Percentiles rank a stretch among this genome's conserved stretches.
These are phyloP conservation scores for Phoma sp. DNA, from an alignment of 2,329 filamentous ascomycete species.

Conservation along the genomic window DNA sequence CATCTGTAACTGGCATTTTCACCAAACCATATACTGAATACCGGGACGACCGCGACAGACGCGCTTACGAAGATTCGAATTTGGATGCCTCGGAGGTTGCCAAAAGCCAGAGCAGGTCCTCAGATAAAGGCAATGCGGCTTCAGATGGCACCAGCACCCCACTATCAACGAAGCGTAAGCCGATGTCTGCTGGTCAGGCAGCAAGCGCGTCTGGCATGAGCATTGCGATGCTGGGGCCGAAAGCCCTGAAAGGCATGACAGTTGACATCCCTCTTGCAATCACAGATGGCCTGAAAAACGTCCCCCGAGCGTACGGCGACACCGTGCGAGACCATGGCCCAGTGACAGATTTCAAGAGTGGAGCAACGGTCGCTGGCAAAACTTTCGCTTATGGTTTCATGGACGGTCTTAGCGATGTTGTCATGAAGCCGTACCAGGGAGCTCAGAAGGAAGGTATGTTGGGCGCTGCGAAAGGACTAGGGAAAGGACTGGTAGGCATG, in stretches of 20 bases:
- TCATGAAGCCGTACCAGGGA: slow-evolving; percentile 75
- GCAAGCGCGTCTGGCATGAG: slow-evolving; percentile 18
- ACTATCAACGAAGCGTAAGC: slow-evolving; percentile 3
- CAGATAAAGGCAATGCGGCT: neutral
- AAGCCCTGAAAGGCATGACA: slow-evolving; percentile 30
- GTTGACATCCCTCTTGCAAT: slow-evolving; percentile 80
- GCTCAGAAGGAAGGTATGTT: slow-evolving; percentile 65
- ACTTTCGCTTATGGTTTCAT: slow-evolving; percentile 77
- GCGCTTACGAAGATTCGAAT: slow-evolving; percentile 7
- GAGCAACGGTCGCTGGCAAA: slow-evolving; percentile 75
- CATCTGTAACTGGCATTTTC: slow-evolving; percentile 66
- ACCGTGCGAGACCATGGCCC: slow-evolving; percentile 74
- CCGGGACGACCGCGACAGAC: slow-evolving; percentile 19
- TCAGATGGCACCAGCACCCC: neutral
- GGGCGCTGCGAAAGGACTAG: slow-evolving; percentile 60
- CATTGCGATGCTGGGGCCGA: slow-evolving; percentile 20
- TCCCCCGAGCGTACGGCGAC: slow-evolving; percentile 81
- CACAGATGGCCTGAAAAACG: slow-evolving; percentile 83
- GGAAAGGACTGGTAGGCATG: slow-evolving; percentile 36
- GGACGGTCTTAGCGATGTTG: slow-evolving; percentile 77
- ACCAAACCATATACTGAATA: slow-evolving; percentile 21
- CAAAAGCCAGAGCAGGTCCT: neutral
- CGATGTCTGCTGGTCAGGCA: slow-evolving; percentile 6
- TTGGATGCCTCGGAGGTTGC: neutral
- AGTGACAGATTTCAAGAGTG: slow-evolving; percentile 75